Percentiles rank a stretch among this genome's conserved stretches.
Conservation (phyloP, 306 rosid species). For the Herpetospermum pedunculosum region DNA sequence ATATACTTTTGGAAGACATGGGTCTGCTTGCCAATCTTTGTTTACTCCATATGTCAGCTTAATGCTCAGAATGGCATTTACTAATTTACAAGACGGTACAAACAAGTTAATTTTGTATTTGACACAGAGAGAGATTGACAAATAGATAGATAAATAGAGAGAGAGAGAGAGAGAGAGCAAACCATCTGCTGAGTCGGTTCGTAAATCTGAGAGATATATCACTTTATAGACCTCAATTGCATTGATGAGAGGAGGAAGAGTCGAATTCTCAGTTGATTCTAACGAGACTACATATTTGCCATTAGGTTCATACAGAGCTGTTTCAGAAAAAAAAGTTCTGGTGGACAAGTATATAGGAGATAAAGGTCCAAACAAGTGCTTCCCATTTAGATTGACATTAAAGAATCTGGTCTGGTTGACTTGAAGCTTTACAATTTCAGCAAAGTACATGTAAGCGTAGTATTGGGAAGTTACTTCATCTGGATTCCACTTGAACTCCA, state of each 20-base stretch:
- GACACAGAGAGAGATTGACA: background rate
- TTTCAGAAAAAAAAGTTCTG: background rate
- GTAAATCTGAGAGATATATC: background rate
- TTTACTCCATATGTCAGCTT: background rate
- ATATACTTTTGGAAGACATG: conserved; percentile 17
- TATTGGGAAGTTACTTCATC: background rate
- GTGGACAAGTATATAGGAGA: conserved; percentile 18
- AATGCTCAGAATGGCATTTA: background rate
- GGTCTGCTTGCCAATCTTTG: conserved; percentile 34
- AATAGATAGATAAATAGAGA: background rate
- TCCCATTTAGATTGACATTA: background rate
- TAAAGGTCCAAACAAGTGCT: background rate
- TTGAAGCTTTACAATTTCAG: conserved; percentile 17
- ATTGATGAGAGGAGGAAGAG: conserved; percentile 8
- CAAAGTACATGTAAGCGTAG: conserved; percentile 13
- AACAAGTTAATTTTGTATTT: background rate
- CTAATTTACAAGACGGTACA: background rate
- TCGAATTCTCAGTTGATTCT: background rate
- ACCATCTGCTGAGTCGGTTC: background rate
- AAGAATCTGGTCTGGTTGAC: conserved; percentile 6
- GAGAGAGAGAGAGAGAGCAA: background rate
- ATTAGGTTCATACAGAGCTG: background rate
- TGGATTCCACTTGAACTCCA: background rate
- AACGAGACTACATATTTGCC: background rate
- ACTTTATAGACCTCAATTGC: background rate